phyloP scores from a whole-genome alignment of 1,139 yeast genomes.

The Zygosaccharomyces sapae region DNA sequence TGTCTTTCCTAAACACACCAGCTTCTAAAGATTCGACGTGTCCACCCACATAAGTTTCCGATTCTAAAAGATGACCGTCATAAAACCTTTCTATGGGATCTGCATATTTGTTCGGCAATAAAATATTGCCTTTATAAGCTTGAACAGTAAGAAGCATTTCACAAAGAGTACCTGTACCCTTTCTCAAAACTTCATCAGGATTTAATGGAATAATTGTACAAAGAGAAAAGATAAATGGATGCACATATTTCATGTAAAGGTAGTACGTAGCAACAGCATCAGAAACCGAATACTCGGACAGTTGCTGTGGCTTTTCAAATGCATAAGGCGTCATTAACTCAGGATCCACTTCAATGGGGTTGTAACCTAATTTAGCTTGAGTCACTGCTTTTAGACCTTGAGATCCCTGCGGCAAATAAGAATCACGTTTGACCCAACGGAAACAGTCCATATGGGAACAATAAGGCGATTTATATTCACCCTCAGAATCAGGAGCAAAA shows the following conservation, averaged over 20 bases:
- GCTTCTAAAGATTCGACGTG: conserved; percentile 97
- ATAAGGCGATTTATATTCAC: conserved; percentile 86
- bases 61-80: conserved; percentile 87
- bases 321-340: conserved; percentile 98
- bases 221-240: conserved; percentile 92
- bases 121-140: conserved; percentile 72
- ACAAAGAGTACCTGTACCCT: conserved; percentile 98
- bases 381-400: conserved; percentile 98
- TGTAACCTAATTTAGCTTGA: conserved; percentile 90
- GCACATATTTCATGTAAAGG: conserved; percentile 92
- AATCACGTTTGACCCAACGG: conserved; percentile 98
- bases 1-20: conserved; percentile 92
- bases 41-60: conserved; percentile 98
- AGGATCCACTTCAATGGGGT: conserved; percentile 95
- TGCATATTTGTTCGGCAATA: conserved; percentile 87
- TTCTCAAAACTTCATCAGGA: conserved; percentile 92
- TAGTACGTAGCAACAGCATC: conserved; percentile 99
- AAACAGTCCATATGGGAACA: conserved; percentile 98
- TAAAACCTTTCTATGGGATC: conserved; percentile 92
- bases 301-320: conserved; percentile 81
- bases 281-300: conserved; percentile 96
- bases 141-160: conserved; percentile 98
- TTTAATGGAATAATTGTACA: conserved; percentile 93
- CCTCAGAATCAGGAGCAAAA: conserved; percentile 82
- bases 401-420: conserved; percentile 95